phyloP scores from a whole-genome alignment of 805 yeast species.

The Suhomyces kilbournensis region DNA sequence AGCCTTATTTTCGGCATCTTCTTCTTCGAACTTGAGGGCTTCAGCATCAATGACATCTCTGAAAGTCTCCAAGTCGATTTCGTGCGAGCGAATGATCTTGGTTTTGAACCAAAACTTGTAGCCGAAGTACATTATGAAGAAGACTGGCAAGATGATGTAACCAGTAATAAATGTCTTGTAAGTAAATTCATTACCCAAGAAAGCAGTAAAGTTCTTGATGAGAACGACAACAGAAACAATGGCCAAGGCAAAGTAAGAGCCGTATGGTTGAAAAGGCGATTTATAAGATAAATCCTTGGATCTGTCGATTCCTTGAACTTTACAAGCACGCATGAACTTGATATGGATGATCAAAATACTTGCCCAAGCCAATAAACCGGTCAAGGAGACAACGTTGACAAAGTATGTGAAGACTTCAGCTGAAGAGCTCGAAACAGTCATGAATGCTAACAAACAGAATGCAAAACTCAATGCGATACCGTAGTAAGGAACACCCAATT shows the following conservation, averaged over 20 bases:
- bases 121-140: conserved; percentile 51
- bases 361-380: conserved; percentile 74
- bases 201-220: conserved; percentile 71
- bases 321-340: conserved; percentile 60
- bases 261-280: conserved; percentile 71
- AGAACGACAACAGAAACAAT: conserved; percentile 55
- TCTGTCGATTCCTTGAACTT: conserved; percentile 64
- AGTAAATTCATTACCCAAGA: conserved; percentile 54
- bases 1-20: conserved; percentile 23
- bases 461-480: conserved; percentile 49
- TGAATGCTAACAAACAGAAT: conserved; percentile 66
- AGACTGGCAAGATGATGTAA: conserved; percentile 72
- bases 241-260: conserved; percentile 54
- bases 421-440: conserved; percentile 60
- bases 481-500: conserved; percentile 67
- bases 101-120: conserved; percentile 58
- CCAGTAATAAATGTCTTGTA: conserved; percentile 73
- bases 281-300: conserved; percentile 49
- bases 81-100: conserved; percentile 46
- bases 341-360: conserved; percentile 67
- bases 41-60: conserved; percentile 53
- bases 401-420: conserved; percentile 61
- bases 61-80: conserved; percentile 59
- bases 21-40: conserved; percentile 27
- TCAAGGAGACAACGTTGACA: conserved; percentile 73